These are phyloP conservation scores for Aegilops umbellulata DNA, from an alignment of 176 grass and related monocot genomes.

Conservation along the genomic window DNA sequence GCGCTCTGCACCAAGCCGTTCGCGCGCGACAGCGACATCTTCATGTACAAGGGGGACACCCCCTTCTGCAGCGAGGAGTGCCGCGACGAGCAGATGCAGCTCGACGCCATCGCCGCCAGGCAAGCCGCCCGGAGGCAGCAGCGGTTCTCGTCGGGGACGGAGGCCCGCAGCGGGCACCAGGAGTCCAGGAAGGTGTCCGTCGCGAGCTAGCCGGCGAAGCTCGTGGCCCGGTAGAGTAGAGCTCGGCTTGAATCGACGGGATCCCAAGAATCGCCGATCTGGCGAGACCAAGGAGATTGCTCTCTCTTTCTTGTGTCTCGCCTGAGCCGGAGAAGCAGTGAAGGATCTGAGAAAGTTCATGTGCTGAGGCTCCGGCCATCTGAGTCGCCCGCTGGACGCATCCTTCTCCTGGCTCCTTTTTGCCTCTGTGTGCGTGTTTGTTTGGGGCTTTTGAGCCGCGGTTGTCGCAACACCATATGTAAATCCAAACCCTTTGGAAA, in stretches of 20 bases:
- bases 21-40: constrained; percentile 55
- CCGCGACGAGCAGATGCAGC: constrained; percentile 66
- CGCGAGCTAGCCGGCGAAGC: neutral
- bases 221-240: neutral
- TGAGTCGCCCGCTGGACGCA: neutral
- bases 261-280: neutral
- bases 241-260: neutral
- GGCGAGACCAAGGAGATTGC: neutral
- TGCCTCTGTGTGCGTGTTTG: neutral
- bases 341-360: neutral
- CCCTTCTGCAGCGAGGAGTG: constrained; percentile 89
- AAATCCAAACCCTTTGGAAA: neutral
- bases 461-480: neutral
- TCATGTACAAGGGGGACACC: constrained; percentile 80
- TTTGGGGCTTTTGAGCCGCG: neutral
- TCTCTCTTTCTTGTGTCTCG: neutral
- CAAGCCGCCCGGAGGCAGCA: neutral
- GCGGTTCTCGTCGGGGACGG: neutral
- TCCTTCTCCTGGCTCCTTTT: neutral
- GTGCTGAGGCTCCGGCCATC: constrained; percentile 7
- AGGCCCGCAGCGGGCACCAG: neutral
- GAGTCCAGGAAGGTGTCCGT: constrained; percentile 33
- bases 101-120: constrained; percentile 38
- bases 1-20: constrained; percentile 58
- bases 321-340: neutral